Evolutionary conservation across 305 asterid genomes (phyloP).

Genomic region (Solanum hybrid): DNA sequence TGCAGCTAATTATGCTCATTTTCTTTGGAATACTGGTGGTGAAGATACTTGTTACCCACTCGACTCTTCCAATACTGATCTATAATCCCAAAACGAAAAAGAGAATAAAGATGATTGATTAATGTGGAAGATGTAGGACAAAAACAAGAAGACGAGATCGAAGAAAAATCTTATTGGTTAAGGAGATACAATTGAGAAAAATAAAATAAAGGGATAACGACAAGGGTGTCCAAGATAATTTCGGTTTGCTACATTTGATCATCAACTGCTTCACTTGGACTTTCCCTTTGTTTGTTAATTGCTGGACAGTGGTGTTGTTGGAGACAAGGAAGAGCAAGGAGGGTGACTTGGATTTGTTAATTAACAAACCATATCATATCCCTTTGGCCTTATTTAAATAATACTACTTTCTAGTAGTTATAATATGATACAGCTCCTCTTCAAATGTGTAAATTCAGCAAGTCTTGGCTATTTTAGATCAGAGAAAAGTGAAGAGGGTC

Average conservation of each 20-base stretch:
- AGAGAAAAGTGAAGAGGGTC: not conserved
- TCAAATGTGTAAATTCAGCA: conserved; percentile 1
- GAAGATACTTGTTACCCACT: conserved; percentile 91
- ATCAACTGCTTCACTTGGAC: conserved; percentile 1
- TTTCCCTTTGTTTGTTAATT: not conserved
- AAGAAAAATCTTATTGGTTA: not conserved
- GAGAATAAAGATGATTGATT: not conserved
- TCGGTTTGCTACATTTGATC: too few relatives aligned
- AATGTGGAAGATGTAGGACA: not conserved
- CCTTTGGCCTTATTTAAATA: not conserved
- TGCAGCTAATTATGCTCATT: conserved; percentile 79
- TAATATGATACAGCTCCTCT: not conserved
- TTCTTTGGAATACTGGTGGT: conserved; percentile 87
- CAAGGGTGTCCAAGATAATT: not conserved
- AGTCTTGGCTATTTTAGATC: not conserved
- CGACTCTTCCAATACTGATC: not conserved
- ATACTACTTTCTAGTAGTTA: not conserved
- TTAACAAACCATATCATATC: not conserved
- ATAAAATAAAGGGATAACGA: not conserved
- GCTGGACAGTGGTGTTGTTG: not conserved
- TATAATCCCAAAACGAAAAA: not conserved
- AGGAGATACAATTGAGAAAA: not conserved
- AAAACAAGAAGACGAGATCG: not conserved
- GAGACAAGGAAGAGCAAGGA: conserved; percentile 2
- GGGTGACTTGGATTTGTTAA: not conserved